Conservation (phyloP, 2,329 filamentous ascomycete species). For the Pseudocercospora pini-densiflorae region DNA sequence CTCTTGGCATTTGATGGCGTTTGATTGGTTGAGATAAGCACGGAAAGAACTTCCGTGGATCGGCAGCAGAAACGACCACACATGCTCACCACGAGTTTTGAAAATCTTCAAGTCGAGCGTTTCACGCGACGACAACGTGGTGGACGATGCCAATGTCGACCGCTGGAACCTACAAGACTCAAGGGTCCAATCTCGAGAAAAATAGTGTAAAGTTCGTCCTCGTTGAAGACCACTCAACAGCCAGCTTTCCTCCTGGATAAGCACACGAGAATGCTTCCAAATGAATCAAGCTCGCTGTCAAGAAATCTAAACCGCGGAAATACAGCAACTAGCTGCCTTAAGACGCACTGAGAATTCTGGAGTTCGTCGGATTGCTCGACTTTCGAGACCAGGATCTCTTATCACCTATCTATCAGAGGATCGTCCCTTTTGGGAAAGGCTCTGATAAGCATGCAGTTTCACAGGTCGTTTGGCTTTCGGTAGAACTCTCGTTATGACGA, state of each 20-base stretch:
- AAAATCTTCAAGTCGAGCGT: background rate
- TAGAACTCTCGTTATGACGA: conserved; percentile 7
- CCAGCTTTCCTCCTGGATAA: background rate
- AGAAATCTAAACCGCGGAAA: conserved; percentile 9
- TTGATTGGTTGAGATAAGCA: background rate
- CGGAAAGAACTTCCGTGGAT: background rate
- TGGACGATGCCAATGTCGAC: too few relatives aligned
- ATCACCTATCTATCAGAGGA: background rate
- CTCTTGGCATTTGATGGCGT: too few relatives aligned
- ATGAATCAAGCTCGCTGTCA: background rate
- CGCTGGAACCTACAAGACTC: too few relatives aligned
- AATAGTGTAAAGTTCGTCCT: too few relatives aligned
- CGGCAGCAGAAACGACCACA: background rate
- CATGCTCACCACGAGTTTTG: background rate
- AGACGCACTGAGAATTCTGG: background rate
- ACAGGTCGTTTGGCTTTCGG: conserved; percentile 6
- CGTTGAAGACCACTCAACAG: too few relatives aligned
- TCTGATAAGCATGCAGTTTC: conserved; percentile 7
- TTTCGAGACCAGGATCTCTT: background rate
- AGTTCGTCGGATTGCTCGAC: background rate
- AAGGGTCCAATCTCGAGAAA: too few relatives aligned
- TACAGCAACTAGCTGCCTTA: background rate
- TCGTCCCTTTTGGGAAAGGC: conserved; percentile 3
- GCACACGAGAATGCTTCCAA: background rate
- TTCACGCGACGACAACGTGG: background rate